phyloP scores from a whole-genome alignment of 257 asterid genomes.

The Apocynum venetum region DNA sequence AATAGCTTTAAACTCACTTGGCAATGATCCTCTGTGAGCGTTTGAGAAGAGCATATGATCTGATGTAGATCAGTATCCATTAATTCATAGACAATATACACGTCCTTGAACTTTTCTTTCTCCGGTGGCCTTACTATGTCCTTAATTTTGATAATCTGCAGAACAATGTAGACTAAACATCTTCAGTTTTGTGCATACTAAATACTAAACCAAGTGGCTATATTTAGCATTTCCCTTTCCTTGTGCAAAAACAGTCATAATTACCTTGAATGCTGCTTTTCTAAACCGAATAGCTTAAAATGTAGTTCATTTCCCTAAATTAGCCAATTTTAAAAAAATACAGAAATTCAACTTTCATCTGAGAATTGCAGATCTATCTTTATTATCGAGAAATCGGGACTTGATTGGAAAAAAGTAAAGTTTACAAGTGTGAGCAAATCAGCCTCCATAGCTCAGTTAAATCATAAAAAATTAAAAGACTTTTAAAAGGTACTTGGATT shows the following conservation, averaged over 20 bases:
- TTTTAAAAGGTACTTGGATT: background rate
- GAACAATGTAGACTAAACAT: background rate
- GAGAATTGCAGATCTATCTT: background rate
- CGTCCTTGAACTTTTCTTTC: slow-evolving; percentile 60
- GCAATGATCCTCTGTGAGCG: slow-evolving; percentile 80
- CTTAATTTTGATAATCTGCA: slow-evolving; percentile 69
- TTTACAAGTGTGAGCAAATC: background rate
- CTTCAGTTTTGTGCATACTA: background rate
- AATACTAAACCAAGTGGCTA: background rate
- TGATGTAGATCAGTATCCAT: slow-evolving; percentile 95
- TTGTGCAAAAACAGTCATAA: background rate
- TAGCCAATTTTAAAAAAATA: background rate
- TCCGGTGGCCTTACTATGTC: slow-evolving; percentile 72
- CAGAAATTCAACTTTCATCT: background rate
- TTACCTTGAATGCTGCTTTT: background rate
- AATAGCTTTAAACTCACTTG: slow-evolving; percentile 43
- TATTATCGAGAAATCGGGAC: background rate
- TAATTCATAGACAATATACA: slow-evolving; percentile 71
- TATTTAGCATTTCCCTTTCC: background rate
- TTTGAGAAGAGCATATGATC: slow-evolving; percentile 74
- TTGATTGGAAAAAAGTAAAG: background rate
- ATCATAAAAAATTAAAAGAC: background rate
- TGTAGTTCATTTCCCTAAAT: background rate
- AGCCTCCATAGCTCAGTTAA: background rate
- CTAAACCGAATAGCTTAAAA: background rate